phyloP scores from a whole-genome alignment of 768 basidiomycete species.

The Pulveroboletus ravenelii region DNA sequence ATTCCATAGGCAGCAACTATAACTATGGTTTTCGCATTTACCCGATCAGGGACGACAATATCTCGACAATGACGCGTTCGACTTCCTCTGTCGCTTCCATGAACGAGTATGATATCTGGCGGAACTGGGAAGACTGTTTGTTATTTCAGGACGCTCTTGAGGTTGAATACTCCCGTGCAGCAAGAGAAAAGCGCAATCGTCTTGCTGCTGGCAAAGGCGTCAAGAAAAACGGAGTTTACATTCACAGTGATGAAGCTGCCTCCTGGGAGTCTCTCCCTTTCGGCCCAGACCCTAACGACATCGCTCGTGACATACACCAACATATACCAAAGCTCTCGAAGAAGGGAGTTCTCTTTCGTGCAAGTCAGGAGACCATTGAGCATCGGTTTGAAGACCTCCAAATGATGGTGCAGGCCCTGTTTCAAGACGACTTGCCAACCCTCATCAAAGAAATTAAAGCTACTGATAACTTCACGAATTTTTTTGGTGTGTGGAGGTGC shows the following conservation, averaged over 20 bases:
- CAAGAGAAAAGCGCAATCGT: conserved; percentile 63
- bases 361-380: conserved; percentile 60
- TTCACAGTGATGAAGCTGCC: conserved; percentile 67
- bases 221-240: conserved; percentile 64
- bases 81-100: conserved; percentile 32
- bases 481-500: conserved; percentile 74
- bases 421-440: conserved; percentile 55
- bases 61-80: conserved; percentile 14
- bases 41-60: conserved; percentile 38
- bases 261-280: conserved; percentile 84
- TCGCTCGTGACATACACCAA: conserved; percentile 64
- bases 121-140: conserved; percentile 80
- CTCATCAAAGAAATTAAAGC: conserved; percentile 63
- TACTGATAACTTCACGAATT: conserved; percentile 58
- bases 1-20: conserved; percentile 42
- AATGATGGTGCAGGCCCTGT: conserved; percentile 55
- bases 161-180: conserved; percentile 55
- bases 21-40: conserved; percentile 61
- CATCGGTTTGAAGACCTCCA: conserved; percentile 59
- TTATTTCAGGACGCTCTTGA: conserved; percentile 71
- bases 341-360: conserved; percentile 68
- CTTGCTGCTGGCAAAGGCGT: conserved; percentile 71
- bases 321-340: conserved; percentile 64
- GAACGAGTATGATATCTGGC: conserved; percentile 67
- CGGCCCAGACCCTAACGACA: conserved; percentile 71